Base-by-base conservation (phyloP, 2,329 filamentous ascomycete species). In the Aspergillus quadrilineatus region DNA sequence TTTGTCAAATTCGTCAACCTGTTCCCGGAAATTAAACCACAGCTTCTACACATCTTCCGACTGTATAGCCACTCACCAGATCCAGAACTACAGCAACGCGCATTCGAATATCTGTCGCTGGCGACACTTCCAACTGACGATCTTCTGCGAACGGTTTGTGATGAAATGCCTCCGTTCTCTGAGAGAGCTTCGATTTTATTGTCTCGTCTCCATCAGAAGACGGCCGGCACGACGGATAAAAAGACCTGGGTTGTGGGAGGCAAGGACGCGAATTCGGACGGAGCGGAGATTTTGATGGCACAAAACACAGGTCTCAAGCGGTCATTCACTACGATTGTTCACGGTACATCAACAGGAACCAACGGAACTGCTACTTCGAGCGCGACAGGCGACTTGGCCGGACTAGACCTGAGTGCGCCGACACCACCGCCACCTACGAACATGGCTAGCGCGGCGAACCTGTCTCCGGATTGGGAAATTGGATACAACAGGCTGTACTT, bases 1-100 rank as follows among this genome's bases (percentile, higher is more conserved):
- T 99, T 97, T 71, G 82, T 97, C 81, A 99, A 99, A 77, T 99
- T 92, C 67, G 90, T 99, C 76, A 99, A 99, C 74, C 78, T 99
- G 50, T 99, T 99, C 73, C 94, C 94, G 1, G 95, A 99, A 73
- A 97, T 99, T 77, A 97, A 97, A 75, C 90, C 92, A 7, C 93
- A 97, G 72, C 84, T 99, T 3, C 78, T 97, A 45, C 89, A 91
- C 64, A 89, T 96, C 6, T 99, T 99, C 78, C 85, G 89, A 60
- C 82, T 92, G 30, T 97, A 97, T 76, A 96, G 91, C 71, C 92
- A 97, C 72, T 95, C 92, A 0, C 81, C 97, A 29, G 94, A 99
- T 72, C 90, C 94, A 0, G 94, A 99, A 73, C 80, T 99, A 63
- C 94, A 99, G 73, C 94, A 99, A 77, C 82, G 94, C 75, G 93